phyloP scores from a whole-genome alignment of 2,329 filamentous ascomycete species.

The Exophiala sideris region DNA sequence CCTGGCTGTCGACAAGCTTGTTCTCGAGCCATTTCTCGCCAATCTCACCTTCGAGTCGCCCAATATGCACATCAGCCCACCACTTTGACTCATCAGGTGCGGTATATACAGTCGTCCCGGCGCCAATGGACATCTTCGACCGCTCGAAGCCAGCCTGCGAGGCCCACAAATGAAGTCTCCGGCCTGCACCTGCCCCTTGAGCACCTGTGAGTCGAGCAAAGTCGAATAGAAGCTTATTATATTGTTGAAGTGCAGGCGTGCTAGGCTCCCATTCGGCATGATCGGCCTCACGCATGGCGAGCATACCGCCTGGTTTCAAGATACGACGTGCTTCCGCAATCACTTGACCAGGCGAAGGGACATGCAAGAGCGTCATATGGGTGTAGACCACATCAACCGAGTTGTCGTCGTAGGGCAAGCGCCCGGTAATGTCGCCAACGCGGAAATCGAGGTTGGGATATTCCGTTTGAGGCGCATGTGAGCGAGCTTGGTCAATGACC shows the following conservation, averaged over 20 bases:
- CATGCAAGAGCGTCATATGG: conserved; percentile 58
- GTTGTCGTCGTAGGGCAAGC: conserved; percentile 42
- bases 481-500: conserved; percentile 33
- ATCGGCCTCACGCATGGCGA: conserved; percentile 44
- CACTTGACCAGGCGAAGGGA: conserved; percentile 48
- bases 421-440: conserved; percentile 38
- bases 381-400: conserved; percentile 58
- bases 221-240: conserved; percentile 21
- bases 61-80: conserved; percentile 17
- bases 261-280: conserved; percentile 30
- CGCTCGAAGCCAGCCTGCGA: conserved; percentile 25
- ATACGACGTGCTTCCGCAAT: conserved; percentile 54
- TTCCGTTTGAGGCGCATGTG: conserved; percentile 27
- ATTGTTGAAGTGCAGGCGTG: conserved; percentile 25
- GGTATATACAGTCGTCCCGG: conserved; percentile 12
- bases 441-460: conserved; percentile 35
- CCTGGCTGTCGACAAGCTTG: conserved; percentile 3
- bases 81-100: conserved; percentile 11
- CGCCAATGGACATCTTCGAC: conserved; percentile 20
- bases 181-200: conserved; percentile 27
- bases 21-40: conserved; percentile 7
- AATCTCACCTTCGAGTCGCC: conserved; percentile 11
- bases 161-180: conserved; percentile 27
- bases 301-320: conserved; percentile 50
- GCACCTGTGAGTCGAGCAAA: conserved; percentile 29